phyloP scores from a whole-genome alignment of 148 eudicot species.

The Silene latifolia region DNA sequence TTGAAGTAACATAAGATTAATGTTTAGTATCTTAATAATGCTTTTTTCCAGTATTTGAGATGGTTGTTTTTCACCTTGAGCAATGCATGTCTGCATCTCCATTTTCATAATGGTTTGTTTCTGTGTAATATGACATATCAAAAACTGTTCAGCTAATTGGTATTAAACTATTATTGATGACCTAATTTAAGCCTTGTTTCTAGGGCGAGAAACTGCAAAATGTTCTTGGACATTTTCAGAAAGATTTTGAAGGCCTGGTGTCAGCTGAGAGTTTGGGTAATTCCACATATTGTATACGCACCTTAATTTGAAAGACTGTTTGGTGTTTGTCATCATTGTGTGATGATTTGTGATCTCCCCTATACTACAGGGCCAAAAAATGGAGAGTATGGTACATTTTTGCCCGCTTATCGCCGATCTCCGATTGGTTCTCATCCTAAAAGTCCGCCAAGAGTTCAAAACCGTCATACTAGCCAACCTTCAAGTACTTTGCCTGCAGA shows the following conservation, averaged over 20 bases:
- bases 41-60: background rate
- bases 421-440: conserved; percentile 56
- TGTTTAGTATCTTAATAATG: background rate
- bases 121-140: background rate
- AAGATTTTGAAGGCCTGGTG: conserved; percentile 96
- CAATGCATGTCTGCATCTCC: background rate
- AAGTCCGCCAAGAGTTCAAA: conserved; percentile 55
- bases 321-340: conserved; percentile 21
- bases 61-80: background rate
- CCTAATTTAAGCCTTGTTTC: conserved; percentile 15
- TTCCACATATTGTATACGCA: conserved; percentile 23
- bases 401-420: conserved; percentile 76
- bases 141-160: background rate
- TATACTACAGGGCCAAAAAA: conserved; percentile 72
- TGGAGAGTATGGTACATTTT: conserved; percentile 93
- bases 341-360: conserved; percentile 31
- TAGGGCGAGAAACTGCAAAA: conserved; percentile 93
- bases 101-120: background rate
- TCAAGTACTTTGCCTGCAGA: conserved; percentile 52
- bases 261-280: conserved; percentile 96
- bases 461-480: conserved; percentile 37
- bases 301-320: conserved; percentile 15
- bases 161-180: background rate
- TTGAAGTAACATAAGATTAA: background rate
- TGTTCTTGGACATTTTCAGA: conserved; percentile 89